These are phyloP conservation scores for Cyphellophora europaea DNA, from an alignment of 2,329 filamentous ascomycete species.

Conservation along the genomic window DNA sequence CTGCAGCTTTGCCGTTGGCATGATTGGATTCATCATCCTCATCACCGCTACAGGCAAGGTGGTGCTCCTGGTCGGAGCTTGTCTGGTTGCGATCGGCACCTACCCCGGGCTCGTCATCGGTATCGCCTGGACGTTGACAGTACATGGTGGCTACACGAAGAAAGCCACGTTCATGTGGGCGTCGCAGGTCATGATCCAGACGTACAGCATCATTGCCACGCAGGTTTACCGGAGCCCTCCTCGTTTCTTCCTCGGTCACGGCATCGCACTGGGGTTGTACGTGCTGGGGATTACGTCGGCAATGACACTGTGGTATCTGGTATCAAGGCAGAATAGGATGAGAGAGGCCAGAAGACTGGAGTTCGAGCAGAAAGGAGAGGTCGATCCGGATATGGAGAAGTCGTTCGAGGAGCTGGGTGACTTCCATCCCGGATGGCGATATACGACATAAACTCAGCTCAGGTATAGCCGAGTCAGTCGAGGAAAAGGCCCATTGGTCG, in stretches of 20 bases:
- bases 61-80: slow-evolving; percentile 2
- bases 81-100: slow-evolving; percentile 4
- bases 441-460: too few species aligned
- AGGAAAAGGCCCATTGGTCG: too few species aligned
- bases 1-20: background rate
- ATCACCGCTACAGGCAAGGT: slow-evolving; percentile 2
- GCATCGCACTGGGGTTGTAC: slow-evolving; percentile 4
- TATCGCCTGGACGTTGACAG: slow-evolving; percentile 1
- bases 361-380: too few species aligned
- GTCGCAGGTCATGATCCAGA: slow-evolving; percentile 4
- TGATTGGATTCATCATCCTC: slow-evolving; percentile 6
- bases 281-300: background rate
- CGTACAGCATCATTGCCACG: slow-evolving; percentile 3
- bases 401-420: too few species aligned
- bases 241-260: slow-evolving; percentile 5
- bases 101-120: slow-evolving; percentile 1
- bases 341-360: too few species aligned
- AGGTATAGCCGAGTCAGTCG: too few species aligned
- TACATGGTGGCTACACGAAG: slow-evolving; percentile 7
- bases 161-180: background rate
- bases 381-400: too few species aligned
- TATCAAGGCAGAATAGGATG: background rate
- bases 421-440: too few species aligned
- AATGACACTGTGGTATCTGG: background rate
- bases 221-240: slow-evolving; percentile 6